Percentiles rank a stretch among this genome's conserved stretches.
Evolutionary conservation across 1,139 yeast species (phyloP).

Genomic region (Yamadazyma triangularis): DNA sequence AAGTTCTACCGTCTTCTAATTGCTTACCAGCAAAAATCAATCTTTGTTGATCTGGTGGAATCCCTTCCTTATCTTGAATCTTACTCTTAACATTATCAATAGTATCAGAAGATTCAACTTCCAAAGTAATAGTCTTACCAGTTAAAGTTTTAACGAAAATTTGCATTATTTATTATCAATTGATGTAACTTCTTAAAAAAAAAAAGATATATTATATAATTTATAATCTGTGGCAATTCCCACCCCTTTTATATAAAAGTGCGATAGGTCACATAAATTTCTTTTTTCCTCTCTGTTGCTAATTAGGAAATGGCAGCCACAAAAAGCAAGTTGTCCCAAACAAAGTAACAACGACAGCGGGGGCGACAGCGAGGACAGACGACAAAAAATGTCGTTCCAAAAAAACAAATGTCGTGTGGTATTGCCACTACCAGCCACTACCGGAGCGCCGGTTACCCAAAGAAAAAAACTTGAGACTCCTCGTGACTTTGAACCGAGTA

Average conservation of each 20-base stretch:
- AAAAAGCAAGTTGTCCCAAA: too few relatives aligned
- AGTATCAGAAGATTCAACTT: slow-evolving; percentile 70
- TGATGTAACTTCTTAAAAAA: neutral
- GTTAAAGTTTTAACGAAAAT: slow-evolving; percentile 94
- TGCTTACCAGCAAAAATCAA: slow-evolving; percentile 97
- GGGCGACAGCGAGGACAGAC: too few relatives aligned
- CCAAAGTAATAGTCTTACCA: slow-evolving; percentile 76
- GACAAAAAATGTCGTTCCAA: too few relatives aligned
- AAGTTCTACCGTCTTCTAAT: slow-evolving; percentile 94
- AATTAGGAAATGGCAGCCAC: neutral
- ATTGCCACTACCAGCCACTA: too few relatives aligned
- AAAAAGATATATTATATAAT: neutral
- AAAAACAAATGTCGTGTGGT: too few relatives aligned
- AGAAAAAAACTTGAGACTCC: too few relatives aligned
- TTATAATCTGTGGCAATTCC: slow-evolving; percentile 1
- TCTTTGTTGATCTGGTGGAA: slow-evolving; percentile 52
- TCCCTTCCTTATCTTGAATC: slow-evolving; percentile 53
- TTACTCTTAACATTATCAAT: slow-evolving; percentile 60
- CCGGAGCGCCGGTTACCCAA: too few relatives aligned
- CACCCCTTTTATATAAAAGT: slow-evolving; percentile 6
- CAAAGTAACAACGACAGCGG: too few relatives aligned
- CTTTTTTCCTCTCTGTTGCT: slow-evolving; percentile 1
- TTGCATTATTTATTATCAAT: slow-evolving; percentile 76
- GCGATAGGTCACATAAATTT: slow-evolving; percentile 1
- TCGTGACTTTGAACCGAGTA: too few relatives aligned